A percentile compares a stretch with the other conserved stretches of the same genome.
These are phyloP conservation scores for Geotrichum klebahnii DNA, from an alignment of 1,139 yeast genomes.

Conservation along the genomic window DNA sequence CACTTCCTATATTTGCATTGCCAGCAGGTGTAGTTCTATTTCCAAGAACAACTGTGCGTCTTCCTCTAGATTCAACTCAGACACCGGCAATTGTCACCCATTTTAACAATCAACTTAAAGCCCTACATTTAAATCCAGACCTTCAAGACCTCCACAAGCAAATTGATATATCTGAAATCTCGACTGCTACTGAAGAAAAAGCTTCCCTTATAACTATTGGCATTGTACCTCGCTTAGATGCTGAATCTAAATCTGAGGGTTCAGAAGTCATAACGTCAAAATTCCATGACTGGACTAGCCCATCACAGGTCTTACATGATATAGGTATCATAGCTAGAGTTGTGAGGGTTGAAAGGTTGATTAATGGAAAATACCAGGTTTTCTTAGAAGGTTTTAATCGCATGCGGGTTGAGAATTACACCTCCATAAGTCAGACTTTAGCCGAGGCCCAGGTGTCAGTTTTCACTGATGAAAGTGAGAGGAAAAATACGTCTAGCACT, in stretches of 20 bases:
- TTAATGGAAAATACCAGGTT: conserved; percentile 22
- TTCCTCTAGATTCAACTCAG: conserved; percentile 22
- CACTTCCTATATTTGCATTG: conserved; percentile 26
- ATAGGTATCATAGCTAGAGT: conserved; percentile 32
- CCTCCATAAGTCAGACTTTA: conserved; percentile 15
- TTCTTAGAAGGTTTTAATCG: conserved; percentile 33
- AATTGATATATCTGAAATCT: conserved; percentile 1
- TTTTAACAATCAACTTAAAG: conserved; percentile 16
- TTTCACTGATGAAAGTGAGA: neutral
- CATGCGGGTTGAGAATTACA: conserved; percentile 22
- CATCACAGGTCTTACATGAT: conserved; percentile 17
- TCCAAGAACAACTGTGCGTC: conserved; percentile 29
- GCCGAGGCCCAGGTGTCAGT: conserved; percentile 21
- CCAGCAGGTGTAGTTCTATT: conserved; percentile 27
- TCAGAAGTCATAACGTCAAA: conserved; percentile 8
- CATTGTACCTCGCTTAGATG: conserved; percentile 18
- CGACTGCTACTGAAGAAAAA: neutral
- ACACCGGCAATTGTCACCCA: conserved; percentile 19
- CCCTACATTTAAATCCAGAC: neutral
- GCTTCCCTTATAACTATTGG: conserved; percentile 13
- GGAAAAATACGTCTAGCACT: neutral
- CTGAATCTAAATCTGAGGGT: conserved; percentile 8
- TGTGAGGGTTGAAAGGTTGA: conserved; percentile 24
- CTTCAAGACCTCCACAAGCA: conserved; percentile 5
- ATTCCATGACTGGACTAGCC: conserved; percentile 2